These are phyloP conservation scores for Arctium lappa DNA, from an alignment of 129 eudicot genomes.

Conservation along the genomic window DNA sequence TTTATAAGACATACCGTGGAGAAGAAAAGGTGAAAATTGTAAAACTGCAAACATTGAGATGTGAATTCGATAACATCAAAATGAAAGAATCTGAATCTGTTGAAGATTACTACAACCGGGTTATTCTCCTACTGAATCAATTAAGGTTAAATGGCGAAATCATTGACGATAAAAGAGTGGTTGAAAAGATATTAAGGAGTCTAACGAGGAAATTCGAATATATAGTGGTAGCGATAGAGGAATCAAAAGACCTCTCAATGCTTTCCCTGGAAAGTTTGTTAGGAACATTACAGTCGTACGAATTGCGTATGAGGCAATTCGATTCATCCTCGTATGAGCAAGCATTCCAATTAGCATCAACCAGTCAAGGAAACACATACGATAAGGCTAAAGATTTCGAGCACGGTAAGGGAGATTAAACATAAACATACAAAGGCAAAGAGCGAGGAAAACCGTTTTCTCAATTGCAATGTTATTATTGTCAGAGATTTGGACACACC, in stretches of 20 bases:
- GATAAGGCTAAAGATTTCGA: too few relatives aligned
- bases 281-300: background rate
- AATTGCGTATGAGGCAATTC: background rate
- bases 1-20: background rate
- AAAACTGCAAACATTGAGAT: background rate
- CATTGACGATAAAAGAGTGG: background rate
- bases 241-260: background rate
- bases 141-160: background rate
- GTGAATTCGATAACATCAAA: background rate
- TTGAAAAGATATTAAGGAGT: background rate
- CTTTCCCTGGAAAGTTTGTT: background rate
- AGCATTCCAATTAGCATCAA: background rate
- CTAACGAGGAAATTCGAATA: background rate
- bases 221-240: background rate
- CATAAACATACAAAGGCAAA: background rate
- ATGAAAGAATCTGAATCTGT: conserved; percentile 6
- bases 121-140: conserved; percentile 5
- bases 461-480: background rate
- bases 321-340: background rate
- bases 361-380: too few relatives aligned
- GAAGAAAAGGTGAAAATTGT: background rate
- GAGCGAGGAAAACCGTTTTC: background rate
- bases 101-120: background rate
- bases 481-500: conserved; percentile 1
- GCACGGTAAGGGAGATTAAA: too few relatives aligned